A percentile compares a stretch with the other conserved stretches of the same genome.
Conservation (phyloP, 2,329 filamentous ascomycete genomes). For the Pseudopyrenochaeta lycopersici region DNA sequence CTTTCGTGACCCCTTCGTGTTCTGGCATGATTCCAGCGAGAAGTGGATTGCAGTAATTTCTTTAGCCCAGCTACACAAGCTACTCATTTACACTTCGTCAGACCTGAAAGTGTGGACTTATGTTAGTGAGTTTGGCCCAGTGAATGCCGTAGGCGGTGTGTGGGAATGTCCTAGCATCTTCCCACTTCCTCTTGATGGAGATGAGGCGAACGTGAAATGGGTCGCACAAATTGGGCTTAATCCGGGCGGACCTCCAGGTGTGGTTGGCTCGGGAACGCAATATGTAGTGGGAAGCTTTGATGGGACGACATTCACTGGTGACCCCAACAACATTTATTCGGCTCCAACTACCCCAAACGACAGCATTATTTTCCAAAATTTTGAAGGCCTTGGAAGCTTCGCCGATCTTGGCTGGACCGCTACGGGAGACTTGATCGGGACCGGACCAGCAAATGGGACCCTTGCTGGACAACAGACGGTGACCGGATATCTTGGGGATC, state of each 20-base stretch:
- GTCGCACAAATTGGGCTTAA: constrained; percentile 6
- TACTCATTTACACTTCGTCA: constrained; percentile 6
- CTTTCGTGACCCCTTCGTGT: constrained; percentile 3
- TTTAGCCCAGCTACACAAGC: constrained; percentile 4
- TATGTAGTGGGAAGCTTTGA: constrained; percentile 7
- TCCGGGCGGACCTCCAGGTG: constrained; percentile 5
- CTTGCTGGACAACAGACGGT: constrained; percentile 2
- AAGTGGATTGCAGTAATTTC: constrained; percentile 4
- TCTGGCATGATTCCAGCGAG: constrained; percentile 8
- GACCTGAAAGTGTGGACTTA: constrained; percentile 5
- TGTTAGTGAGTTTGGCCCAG: constrained; percentile 4
- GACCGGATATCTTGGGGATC: constrained; percentile 4
- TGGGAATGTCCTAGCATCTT: constrained; percentile 7
- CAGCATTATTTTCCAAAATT: constrained; percentile 3
- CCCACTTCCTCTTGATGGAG: constrained; percentile 5
- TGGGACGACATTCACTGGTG: constrained; percentile 1
- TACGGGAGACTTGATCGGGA: constrained; percentile 3
- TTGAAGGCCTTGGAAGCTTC: constrained; percentile 3
- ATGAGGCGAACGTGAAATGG: constrained; percentile 1
- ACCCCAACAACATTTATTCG: constrained; percentile 1
- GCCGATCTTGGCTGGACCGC: constrained; percentile 5
- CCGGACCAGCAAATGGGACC: constrained; percentile 1
- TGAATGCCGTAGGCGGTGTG: constrained; percentile 2
- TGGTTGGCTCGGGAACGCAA: constrained; percentile 5
- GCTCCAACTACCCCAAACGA: background rate